A percentile compares a stretch with the other conserved stretches of the same genome.
Conservation (phyloP, 139 green algal genomes). For the Pleodorina starrii region DNA sequence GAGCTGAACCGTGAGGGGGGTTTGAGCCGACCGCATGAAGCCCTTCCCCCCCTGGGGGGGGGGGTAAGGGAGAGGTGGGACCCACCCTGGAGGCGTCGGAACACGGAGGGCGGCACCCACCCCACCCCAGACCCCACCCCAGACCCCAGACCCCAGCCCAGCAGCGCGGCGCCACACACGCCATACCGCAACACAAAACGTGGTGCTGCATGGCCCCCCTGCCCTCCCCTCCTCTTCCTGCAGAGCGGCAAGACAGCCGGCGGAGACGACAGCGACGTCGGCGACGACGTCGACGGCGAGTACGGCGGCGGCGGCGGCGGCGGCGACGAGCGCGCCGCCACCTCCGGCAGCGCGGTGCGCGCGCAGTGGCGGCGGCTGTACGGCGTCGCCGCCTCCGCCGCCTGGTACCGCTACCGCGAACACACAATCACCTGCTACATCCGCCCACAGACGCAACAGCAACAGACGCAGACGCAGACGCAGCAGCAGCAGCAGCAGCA, state of each 20-base stretch:
- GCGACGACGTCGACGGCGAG: neutral
- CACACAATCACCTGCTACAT: constrained; percentile 62
- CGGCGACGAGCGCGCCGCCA: neutral
- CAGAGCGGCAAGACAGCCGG: neutral
- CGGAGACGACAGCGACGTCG: neutral
- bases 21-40: no score
- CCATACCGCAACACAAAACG: no score
- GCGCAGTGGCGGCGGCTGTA: neutral
- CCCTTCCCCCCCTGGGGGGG: no score
- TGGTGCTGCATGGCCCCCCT: no score
- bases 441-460: constrained; percentile 41
- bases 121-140: no score
- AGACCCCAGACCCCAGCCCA: no score
- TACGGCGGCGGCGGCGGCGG: neutral
- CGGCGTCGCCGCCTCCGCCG: neutral
- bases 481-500: neutral
- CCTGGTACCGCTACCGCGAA: constrained; percentile 61
- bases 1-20: no score
- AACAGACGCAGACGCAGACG: neutral
- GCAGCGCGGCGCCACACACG: no score
- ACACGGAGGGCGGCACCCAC: no score
- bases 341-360: neutral
- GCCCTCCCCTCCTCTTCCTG: no score
- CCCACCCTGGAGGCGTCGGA: no score
- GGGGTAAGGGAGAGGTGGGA: no score